Conservation (phyloP, 495 filamentous ascomycete genomes). For the Neurospora discreta region DNA sequence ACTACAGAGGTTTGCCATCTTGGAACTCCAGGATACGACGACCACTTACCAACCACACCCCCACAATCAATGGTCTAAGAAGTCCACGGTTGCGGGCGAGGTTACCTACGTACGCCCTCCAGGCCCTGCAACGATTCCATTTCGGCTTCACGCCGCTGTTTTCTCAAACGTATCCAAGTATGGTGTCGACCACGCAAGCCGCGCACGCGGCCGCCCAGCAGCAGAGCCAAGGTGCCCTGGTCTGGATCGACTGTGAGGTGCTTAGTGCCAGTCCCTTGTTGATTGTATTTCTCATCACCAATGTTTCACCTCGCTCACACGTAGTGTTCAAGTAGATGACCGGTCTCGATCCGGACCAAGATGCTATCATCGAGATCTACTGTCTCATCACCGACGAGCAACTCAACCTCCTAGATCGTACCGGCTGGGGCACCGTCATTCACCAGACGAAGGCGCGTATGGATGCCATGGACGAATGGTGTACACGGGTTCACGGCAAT, state of each 20-base stretch:
- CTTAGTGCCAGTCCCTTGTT: not conserved
- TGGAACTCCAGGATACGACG: not conserved
- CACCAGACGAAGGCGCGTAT: slow-evolving; percentile 62
- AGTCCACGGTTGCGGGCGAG: not conserved
- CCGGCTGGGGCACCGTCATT: slow-evolving; percentile 71
- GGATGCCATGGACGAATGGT: slow-evolving; percentile 63
- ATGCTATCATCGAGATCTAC: slow-evolving; percentile 84
- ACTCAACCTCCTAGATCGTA: slow-evolving; percentile 61
- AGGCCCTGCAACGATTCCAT: not conserved
- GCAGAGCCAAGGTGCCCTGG: slow-evolving; percentile 40
- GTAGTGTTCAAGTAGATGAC: slow-evolving; percentile 60
- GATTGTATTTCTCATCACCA: not conserved
- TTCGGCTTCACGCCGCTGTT: not conserved
- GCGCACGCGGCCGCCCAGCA: not conserved
- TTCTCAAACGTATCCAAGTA: not conserved
- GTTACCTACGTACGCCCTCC: not conserved
- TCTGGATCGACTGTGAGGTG: slow-evolving; percentile 90
- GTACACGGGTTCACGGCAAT: slow-evolving; percentile 44
- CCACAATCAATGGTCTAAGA: not conserved
- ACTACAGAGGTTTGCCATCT: not conserved
- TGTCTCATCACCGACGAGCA: slow-evolving; percentile 82
- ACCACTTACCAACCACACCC: not conserved
- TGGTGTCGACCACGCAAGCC: not conserved
- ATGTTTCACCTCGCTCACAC: not conserved
- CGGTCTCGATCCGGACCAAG: slow-evolving; percentile 64